These are phyloP conservation scores for Cylindrotheca closterium DNA, from an alignment of 108 stramenopile genomes.

Conservation along the genomic window DNA sequence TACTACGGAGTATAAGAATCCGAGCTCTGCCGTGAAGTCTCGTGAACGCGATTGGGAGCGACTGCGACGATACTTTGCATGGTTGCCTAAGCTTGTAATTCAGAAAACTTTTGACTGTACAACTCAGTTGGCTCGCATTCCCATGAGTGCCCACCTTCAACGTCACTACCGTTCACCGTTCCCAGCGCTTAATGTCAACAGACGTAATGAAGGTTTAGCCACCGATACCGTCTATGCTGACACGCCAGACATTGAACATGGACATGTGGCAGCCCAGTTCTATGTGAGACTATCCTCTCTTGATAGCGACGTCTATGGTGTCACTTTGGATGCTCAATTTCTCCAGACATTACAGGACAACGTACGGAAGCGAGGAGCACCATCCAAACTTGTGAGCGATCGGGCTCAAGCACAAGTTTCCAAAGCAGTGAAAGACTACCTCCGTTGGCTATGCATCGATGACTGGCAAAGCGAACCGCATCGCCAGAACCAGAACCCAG, in stretches of 20 bases:
- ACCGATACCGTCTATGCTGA: conserved; percentile 13
- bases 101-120: too few species aligned
- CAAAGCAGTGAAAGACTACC: conserved; percentile 16
- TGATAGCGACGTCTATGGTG: conserved; percentile 20
- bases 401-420: conserved; percentile 12
- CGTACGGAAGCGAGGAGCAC: conserved; percentile 26
- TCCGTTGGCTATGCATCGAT: conserved; percentile 18
- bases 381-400: conserved; percentile 8
- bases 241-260: not conserved
- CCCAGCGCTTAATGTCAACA: too few species aligned
- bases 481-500: conserved; percentile 35
- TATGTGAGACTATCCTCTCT: conserved; percentile 5
- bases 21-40: too few species aligned
- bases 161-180: conserved; percentile 6
- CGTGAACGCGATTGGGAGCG: too few species aligned
- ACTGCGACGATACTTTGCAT: too few species aligned
- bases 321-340: conserved; percentile 18
- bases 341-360: conserved; percentile 18
- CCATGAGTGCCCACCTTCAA: not conserved
- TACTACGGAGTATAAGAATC: too few species aligned
- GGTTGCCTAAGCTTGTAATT: too few species aligned
- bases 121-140: too few species aligned
- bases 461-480: conserved; percentile 24
- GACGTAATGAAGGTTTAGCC: conserved; percentile 9
- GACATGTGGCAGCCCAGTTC: conserved; percentile 12